These are phyloP conservation scores for Grosmannia penicillata DNA, from an alignment of 2,329 filamentous ascomycete genomes.

Conservation along the genomic window DNA sequence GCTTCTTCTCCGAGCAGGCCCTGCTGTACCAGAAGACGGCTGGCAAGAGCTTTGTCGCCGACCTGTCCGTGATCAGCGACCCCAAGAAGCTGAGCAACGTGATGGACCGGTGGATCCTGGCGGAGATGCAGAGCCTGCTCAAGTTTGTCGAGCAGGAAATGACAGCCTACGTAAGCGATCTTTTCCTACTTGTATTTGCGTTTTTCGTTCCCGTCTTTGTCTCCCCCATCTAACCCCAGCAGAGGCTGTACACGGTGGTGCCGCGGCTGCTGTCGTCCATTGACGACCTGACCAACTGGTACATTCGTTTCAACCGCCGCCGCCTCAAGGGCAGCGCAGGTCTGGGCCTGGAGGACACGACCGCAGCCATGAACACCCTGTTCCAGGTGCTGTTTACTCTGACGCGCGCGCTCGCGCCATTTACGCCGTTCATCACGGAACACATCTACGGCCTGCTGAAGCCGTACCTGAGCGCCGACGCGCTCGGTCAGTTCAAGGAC, in stretches of 20 bases:
- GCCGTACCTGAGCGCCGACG: slow-evolving; percentile 62
- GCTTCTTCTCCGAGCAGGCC: slow-evolving; percentile 88
- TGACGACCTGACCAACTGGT: slow-evolving; percentile 84
- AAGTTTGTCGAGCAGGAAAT: slow-evolving; percentile 91
- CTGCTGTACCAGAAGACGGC: slow-evolving; percentile 75
- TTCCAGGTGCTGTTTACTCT: slow-evolving; percentile 89
- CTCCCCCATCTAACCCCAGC: slow-evolving; percentile 4
- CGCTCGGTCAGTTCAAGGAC: slow-evolving; percentile 47
- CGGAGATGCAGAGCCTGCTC: slow-evolving; percentile 78
- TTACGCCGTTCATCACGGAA: slow-evolving; percentile 90
- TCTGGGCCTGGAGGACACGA: slow-evolving; percentile 67
- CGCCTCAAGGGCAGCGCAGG: slow-evolving; percentile 83
- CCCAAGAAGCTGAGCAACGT: slow-evolving; percentile 46
- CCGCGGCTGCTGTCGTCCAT: slow-evolving; percentile 71
- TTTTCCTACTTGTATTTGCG: not conserved
- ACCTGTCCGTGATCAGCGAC: slow-evolving; percentile 38
- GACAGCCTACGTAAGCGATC: slow-evolving; percentile 22
- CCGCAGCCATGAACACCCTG: slow-evolving; percentile 82
- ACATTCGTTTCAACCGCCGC: slow-evolving; percentile 87
- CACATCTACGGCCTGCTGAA: slow-evolving; percentile 80
- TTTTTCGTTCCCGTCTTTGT: not conserved
- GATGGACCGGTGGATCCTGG: slow-evolving; percentile 92
- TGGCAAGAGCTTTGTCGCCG: slow-evolving; percentile 61
- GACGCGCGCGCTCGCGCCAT: slow-evolving; percentile 76
- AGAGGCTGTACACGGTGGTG: slow-evolving; percentile 72